A percentile compares a stretch with the other conserved stretches of the same genome.
phyloP scores from a whole-genome alignment of 176 grass and related monocot genomes.

The Phoenix dactylifera region DNA sequence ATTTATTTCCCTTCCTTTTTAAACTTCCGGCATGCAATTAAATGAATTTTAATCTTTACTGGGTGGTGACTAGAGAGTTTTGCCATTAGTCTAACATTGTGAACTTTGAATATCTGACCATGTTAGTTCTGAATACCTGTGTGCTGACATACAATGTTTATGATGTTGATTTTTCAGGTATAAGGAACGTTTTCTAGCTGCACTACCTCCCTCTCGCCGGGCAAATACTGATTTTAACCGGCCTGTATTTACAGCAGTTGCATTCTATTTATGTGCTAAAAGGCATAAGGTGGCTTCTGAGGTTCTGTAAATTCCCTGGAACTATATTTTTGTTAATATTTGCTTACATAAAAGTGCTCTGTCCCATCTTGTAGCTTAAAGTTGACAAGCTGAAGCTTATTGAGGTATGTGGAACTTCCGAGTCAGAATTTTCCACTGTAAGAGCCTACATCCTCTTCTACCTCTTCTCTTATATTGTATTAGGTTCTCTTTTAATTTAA shows the following conservation, averaged over 20 bases:
- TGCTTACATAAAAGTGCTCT: not conserved
- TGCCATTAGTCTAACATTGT: no score
- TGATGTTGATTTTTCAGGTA: slow-evolving; percentile 38
- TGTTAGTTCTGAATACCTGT: no score
- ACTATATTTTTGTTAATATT: not conserved
- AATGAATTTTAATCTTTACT: no score
- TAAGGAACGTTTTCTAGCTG: slow-evolving; percentile 78
- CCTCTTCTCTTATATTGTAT: not conserved
- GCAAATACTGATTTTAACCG: slow-evolving; percentile 71
- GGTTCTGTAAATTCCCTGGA: not conserved
- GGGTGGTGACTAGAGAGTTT: no score
- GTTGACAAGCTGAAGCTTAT: slow-evolving; percentile 88
- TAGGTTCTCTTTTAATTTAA: no score
- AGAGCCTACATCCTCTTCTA: not conserved
- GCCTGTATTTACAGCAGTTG: slow-evolving; percentile 73
- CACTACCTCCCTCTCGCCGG: slow-evolving; percentile 62
- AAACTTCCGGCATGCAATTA: no score
- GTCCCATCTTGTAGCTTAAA: slow-evolving; percentile 51
- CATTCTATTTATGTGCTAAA: slow-evolving; percentile 93
- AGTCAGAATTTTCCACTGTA: slow-evolving; percentile 83
- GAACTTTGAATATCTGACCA: no score
- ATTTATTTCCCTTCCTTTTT: no score
- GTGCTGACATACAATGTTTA: not conserved
- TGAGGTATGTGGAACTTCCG: slow-evolving; percentile 78
- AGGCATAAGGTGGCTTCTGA: slow-evolving; percentile 64